Conservation (phyloP, 2,329 filamentous ascomycete genomes). For the Escovopsis sp. region DNA sequence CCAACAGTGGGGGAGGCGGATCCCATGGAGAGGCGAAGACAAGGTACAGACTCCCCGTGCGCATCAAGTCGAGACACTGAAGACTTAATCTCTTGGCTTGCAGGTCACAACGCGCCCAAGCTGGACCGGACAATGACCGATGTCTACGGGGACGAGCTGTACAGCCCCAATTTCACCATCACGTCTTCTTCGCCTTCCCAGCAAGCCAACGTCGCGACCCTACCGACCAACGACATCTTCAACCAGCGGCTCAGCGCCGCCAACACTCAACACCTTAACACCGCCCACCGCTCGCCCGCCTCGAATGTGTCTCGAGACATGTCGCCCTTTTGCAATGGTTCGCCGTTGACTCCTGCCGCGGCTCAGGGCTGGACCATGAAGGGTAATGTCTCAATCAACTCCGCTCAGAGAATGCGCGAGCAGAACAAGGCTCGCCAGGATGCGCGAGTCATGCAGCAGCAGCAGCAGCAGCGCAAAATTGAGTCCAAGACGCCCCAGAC, state of each 20-base stretch:
- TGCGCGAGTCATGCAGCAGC: slow-evolving; percentile 29
- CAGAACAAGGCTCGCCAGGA: slow-evolving; percentile 47
- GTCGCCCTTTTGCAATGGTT: slow-evolving; percentile 36
- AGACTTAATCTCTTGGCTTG: slow-evolving; percentile 27
- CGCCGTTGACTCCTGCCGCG: slow-evolving; percentile 53
- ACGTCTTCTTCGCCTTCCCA: slow-evolving; percentile 39
- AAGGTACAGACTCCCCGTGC: slow-evolving; percentile 25
- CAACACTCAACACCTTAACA: slow-evolving; percentile 56
- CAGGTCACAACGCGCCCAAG: slow-evolving; percentile 50
- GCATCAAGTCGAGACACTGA: neutral
- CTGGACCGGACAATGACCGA: slow-evolving; percentile 79
- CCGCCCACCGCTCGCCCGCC: slow-evolving; percentile 35
- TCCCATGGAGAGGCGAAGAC: slow-evolving; percentile 33
- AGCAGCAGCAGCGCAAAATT: slow-evolving; percentile 21
- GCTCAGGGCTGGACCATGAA: slow-evolving; percentile 27
- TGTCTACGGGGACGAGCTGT: slow-evolving; percentile 71
- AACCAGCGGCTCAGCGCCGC: slow-evolving; percentile 65
- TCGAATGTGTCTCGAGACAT: slow-evolving; percentile 31
- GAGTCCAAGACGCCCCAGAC: slow-evolving; percentile 53
- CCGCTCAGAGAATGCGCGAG: slow-evolving; percentile 45
- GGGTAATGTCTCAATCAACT: slow-evolving; percentile 25
- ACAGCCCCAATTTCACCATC: slow-evolving; percentile 53
- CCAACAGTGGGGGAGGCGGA: slow-evolving; percentile 37
- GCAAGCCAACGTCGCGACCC: slow-evolving; percentile 31
- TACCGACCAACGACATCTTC: slow-evolving; percentile 45